Percentiles rank a stretch among this genome's conserved stretches.
phyloP scores from a whole-genome alignment of 1,284 basidiomycete genomes.

The Ustilago nuda region DNA sequence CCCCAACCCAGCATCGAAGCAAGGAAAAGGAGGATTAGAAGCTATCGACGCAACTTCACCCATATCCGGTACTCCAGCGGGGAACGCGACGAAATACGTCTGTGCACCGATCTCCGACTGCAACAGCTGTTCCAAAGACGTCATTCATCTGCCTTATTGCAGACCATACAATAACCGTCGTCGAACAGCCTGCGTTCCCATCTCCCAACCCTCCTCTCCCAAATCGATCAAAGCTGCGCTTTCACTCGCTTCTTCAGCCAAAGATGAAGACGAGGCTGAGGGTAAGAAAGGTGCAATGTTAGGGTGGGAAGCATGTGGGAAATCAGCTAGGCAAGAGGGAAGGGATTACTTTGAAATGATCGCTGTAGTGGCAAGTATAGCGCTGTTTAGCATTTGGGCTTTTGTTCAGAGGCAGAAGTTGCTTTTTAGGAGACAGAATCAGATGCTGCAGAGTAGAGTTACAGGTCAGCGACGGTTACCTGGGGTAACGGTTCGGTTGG shows the following conservation, averaged over 20 bases:
- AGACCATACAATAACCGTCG: slow-evolving; percentile 61
- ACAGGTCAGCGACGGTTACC: slow-evolving; percentile 20
- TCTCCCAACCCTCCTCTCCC: slow-evolving; percentile 6
- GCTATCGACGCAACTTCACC: neutral
- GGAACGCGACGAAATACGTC: slow-evolving; percentile 22
- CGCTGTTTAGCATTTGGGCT: slow-evolving; percentile 31
- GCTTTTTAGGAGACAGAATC: slow-evolving; percentile 33
- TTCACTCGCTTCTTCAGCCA: neutral
- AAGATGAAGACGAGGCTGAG: no score
- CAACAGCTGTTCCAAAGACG: slow-evolving; percentile 42
- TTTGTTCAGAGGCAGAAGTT: slow-evolving; percentile 44
- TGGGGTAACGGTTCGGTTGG: neutral
- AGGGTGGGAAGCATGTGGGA: slow-evolving; percentile 52
- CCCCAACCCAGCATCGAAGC: neutral
- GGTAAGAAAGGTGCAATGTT: neutral
- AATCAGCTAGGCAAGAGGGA: slow-evolving; percentile 41
- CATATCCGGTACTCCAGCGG: neutral
- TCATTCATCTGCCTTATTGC: slow-evolving; percentile 55
- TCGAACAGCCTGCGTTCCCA: slow-evolving; percentile 35
- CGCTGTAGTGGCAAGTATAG: slow-evolving; percentile 31
- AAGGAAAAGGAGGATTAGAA: neutral
- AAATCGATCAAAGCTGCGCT: slow-evolving; percentile 16
- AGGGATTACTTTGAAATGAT: slow-evolving; percentile 53
- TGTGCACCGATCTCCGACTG: slow-evolving; percentile 49
- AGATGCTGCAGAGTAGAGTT: slow-evolving; percentile 21